phyloP scores from a whole-genome alignment of 2,329 filamentous ascomycete genomes.

The Fusarium sp. region DNA sequence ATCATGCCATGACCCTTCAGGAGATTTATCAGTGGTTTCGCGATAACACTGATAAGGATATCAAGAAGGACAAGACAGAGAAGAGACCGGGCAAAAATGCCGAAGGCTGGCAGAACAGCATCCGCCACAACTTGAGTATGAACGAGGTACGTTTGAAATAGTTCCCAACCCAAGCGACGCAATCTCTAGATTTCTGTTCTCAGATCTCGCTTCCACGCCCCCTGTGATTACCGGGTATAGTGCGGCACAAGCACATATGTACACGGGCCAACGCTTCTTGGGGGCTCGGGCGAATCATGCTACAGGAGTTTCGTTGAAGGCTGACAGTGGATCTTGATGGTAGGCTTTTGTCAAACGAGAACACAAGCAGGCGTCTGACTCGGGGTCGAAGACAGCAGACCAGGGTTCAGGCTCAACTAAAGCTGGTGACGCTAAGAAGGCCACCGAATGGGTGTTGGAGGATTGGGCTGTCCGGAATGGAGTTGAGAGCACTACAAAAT shows the following conservation, averaged over 20 bases:
- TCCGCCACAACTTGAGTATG: constrained; percentile 96
- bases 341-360: constrained; percentile 61
- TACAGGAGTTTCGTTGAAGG: constrained; percentile 5
- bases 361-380: constrained; percentile 49
- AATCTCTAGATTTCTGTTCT: constrained; percentile 29
- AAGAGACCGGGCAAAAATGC: constrained; percentile 39
- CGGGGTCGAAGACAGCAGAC: constrained; percentile 13
- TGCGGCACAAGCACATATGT: constrained; percentile 22
- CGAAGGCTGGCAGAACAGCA: constrained; percentile 95
- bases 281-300: constrained; percentile 7
- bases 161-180: constrained; percentile 4
- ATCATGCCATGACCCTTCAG: constrained; percentile 80
- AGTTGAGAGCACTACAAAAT: constrained; percentile 88
- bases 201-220: constrained; percentile 22
- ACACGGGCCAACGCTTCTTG: constrained; percentile 27
- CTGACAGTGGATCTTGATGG: constrained; percentile 32
- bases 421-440: constrained; percentile 68
- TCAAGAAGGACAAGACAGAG: constrained; percentile 66
- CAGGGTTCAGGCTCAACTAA: constrained; percentile 14
- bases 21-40: constrained; percentile 94
- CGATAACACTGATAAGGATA: constrained; percentile 82
- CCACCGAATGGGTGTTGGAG: constrained; percentile 82
- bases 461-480: constrained; percentile 76
- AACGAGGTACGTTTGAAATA: constrained; percentile 74
- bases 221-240: constrained; percentile 17